Percentiles rank a stretch among this genome's conserved stretches.
phyloP scores from a whole-genome alignment of 768 basidiomycete genomes.

The Tricholoma furcatifolium region DNA sequence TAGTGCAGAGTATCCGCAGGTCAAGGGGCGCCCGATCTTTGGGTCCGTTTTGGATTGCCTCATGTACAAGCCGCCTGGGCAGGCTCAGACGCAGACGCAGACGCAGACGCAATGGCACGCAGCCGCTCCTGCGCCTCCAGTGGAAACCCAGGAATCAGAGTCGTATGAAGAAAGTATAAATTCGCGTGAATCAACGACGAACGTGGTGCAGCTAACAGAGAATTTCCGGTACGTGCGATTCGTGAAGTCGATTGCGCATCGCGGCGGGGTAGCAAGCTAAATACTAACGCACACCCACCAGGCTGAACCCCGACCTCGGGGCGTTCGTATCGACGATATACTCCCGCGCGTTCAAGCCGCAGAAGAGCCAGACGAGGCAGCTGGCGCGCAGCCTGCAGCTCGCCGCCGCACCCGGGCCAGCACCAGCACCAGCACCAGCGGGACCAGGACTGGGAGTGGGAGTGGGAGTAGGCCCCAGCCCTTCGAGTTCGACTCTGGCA shows the following conservation, averaged over 20 bases:
- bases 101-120: too few relatives aligned
- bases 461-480: conserved; percentile 3
- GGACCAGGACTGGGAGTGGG: too few relatives aligned
- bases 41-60: conserved; percentile 49
- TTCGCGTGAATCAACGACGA: conserved; percentile 9
- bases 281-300: conserved; percentile 12
- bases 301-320: conserved; percentile 52
- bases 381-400: conserved; percentile 33
- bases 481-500: conserved; percentile 20
- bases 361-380: conserved; percentile 42
- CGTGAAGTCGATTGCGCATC: background rate
- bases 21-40: conserved; percentile 38
- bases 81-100: background rate
- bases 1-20: conserved; percentile 42
- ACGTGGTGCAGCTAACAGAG: conserved; percentile 48
- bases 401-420: too few relatives aligned
- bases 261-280: too few relatives aligned
- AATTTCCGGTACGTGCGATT: conserved; percentile 41
- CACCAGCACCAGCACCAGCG: too few relatives aligned
- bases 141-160: conserved; percentile 16
- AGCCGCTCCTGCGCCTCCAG: too few relatives aligned
- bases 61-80: conserved; percentile 27
- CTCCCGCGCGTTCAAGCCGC: conserved; percentile 43
- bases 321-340: conserved; percentile 55
- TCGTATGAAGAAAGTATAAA: conserved; percentile 24